Evolutionary conservation across 495 filamentous ascomycete species (phyloP), one percentile per base, ranked within the genome.

Genomic region (Pseudoneurospora amorphoporcata): DNA sequence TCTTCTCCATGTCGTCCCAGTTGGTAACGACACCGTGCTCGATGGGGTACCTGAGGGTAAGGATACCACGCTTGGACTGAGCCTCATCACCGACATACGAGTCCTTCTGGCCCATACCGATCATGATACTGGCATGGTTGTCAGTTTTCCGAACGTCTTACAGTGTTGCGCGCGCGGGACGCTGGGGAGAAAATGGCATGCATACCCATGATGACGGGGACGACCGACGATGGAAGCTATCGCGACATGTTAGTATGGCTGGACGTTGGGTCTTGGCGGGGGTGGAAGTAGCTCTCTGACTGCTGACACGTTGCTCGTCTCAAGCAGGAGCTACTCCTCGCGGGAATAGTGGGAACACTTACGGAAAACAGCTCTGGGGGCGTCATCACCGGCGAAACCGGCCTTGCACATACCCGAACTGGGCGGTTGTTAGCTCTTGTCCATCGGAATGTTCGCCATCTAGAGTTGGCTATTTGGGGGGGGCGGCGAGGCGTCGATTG

Each of bases 1-100:
- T 99, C 90, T 97, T 98, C 88, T 99, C 95, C 96, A 99, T 98
- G 83, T 99, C 95, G 85, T 98, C 95, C 95, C 95, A 99, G 90
- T 99, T 98, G 87, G 95, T 99, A 83, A 99, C 96, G 82, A 99
- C 96, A 93, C 95, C 95, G 87, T 99, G 95, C 72, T 99, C 95
- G 82, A 99, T 97, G 78, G 95, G 95, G 86, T 99, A 99, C 87
- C 96, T 92, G 81, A 99, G 91, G 73, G 96, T 99, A 75, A 99
- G 90, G 86, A 99, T 96, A 93, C 95, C 95, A 92, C 95, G 95
- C 83, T 97, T 97, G 83, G 94, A 97, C 86, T 97, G 94, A 86
- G 94, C 94, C 88, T 99, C 95, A 87, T 99, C 95, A 89, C 95
- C 95, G 77, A 99, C 95, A 82, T 99, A 99, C 73, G 95, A 99